Base-by-base conservation (phyloP, 257 asterid species). In the Solanum bulbocastanum region DNA sequence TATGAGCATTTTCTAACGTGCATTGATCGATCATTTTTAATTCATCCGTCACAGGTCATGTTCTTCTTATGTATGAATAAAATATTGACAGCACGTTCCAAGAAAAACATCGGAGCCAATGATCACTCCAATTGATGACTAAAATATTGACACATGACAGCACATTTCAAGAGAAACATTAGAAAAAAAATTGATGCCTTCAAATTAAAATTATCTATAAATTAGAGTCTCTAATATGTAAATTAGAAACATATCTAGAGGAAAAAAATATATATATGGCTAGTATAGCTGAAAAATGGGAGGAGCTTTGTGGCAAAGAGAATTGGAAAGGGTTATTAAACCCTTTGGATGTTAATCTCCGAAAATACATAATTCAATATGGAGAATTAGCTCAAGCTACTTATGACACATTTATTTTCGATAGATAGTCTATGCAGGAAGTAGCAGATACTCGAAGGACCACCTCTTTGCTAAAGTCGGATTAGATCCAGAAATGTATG, bases 301-400 rank as follows among this genome's bases (percentile, higher is more conserved):
- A 88, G 88, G 40, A 88, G 42, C 94, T 96, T 4, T 94, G 96
- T 33, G 98, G 99, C 62, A 18, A 84, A 13, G 90, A 86, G 35
- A 87, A 87, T 14, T 96, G 99, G 99, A 87, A 90, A 71, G 96
- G 94, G 8, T 90, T 96, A 3, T 72, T 96, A 23, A 94, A 94
- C 13, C 98, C 98, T n/a, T 76, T 95, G 7, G 98, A 96, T 83
- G 46, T 76, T 22, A 95, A 95, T 85, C 96, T 95, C n/a, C 96
- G 98, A 2, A 92, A 88, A 18, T 95, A 93, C 91, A 22, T 96
- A 1, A 92, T 96, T 82, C 94, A 94, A 85, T 96, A 94, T 68
- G 98, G 98, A 1, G 91, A 94, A 79, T 92, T 89, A 91, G 92
- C 96, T 5, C 95, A 95, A 85, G 94, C 95, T n/a, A 87, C 96